Base-by-base conservation (phyloP, 2,329 filamentous ascomycete genomes). In the Pseudogymnoascus sp. region DNA sequence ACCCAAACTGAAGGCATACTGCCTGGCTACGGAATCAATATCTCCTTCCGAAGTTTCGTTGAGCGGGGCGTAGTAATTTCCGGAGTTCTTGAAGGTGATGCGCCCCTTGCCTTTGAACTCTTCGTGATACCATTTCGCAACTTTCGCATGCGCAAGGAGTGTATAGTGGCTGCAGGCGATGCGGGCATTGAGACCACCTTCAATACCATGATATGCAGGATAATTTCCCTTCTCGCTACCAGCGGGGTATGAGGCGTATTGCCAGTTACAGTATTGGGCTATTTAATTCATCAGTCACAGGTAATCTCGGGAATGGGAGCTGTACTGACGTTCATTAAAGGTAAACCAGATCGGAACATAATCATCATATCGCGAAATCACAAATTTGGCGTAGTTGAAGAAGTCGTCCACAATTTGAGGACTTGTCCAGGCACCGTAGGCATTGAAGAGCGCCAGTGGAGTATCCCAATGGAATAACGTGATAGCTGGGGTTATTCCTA, bases 221-320 rank as follows among this genome's bases (percentile, higher is more conserved):
- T 78, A 78, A 62, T 76, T 75, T 12, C 68, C 67, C 41, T 66
- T 65, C 8, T 37, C 34, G 60, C 73, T 66, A 5, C 78, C 76
- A 12, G 74, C 73, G 2, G 75, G 76, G 41, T 78, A 79, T 60
- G 65, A 66, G 1, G 71, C 68, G 65, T 77, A 79, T 65, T 79
- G 77, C 76, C 76, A 78, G 61, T 78, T 76, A 62, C 77, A 78
- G 68, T 78, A 76, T 65, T 77, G 74, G 2, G 75, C 66, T 68
- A 22, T 57, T 3, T 14, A 6, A 16, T 47, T 18, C 16, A 60
- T 16, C 20, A 60, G 28, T 41, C 20, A 34, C 20, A 22, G 7
- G 20, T 12, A 3, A 22, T 14, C 12, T 35, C 38, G 18, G 18
- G 20, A 43, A 43, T 62, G 38, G 37, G 58, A 68, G 73, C 0